Conservation (phyloP, 441 rosid species). For the Mallotus repandus region DNA sequence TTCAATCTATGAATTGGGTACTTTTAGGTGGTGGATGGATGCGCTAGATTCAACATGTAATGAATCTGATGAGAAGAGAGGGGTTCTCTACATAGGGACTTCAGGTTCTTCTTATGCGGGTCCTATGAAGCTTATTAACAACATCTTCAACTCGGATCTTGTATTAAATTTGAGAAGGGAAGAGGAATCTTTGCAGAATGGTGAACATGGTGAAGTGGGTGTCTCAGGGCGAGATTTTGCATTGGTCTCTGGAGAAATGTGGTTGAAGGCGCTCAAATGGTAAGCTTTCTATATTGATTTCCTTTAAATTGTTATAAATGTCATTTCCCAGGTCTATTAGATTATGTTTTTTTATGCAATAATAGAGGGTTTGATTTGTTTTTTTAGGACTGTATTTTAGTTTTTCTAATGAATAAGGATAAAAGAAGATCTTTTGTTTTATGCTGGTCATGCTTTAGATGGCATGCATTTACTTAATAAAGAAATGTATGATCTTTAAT, state of each 20-base stretch:
- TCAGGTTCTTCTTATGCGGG: conserved; percentile 67
- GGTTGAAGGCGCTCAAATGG: conserved; percentile 96
- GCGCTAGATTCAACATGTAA: conserved; percentile 46
- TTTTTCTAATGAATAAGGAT: not conserved
- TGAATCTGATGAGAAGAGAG: conserved; percentile 58
- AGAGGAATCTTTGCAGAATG: conserved; percentile 47
- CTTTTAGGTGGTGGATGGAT: conserved; percentile 93
- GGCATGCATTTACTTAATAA: conserved; percentile 3
- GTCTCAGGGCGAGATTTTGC: conserved; percentile 92
- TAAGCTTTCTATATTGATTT: conserved; percentile 31
- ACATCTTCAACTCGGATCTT: conserved; percentile 82
- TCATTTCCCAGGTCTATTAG: not conserved
- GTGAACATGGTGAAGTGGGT: conserved; percentile 69
- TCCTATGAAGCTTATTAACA: conserved; percentile 94
- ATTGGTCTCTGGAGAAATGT: conserved; percentile 91
- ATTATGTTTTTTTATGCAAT: not conserved
- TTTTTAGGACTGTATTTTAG: not conserved
- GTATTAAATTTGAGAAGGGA: conserved; percentile 76
- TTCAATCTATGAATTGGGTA: conserved; percentile 15
- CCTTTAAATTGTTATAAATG: not conserved
- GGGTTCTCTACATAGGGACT: conserved; percentile 67
- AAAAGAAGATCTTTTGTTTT: not conserved
- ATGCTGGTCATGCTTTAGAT: not conserved
- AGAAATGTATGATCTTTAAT: not conserved
- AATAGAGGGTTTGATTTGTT: not conserved